Conservation (phyloP, 805 yeast genomes). For the Myxozyma kluyveri region DNA sequence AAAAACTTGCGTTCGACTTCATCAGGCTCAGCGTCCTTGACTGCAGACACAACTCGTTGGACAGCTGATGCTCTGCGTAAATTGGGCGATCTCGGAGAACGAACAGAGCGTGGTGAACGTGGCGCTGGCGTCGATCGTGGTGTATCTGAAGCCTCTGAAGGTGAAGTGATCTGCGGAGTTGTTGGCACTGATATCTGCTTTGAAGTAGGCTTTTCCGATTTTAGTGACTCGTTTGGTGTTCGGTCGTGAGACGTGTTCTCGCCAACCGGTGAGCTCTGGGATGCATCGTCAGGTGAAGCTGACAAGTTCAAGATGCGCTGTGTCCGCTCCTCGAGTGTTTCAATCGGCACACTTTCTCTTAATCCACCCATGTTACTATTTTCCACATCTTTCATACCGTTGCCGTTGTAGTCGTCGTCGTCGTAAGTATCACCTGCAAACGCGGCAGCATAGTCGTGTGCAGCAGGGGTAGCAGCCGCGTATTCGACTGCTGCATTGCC, state of each 20-base stretch:
- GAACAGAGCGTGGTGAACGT: slow-evolving; percentile 2
- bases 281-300: background rate
- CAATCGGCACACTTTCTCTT: background rate
- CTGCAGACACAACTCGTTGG: background rate
- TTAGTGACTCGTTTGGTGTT: too few species aligned
- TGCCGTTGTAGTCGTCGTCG: background rate
- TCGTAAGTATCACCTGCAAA: background rate
- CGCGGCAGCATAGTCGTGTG: background rate
- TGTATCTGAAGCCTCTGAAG: background rate
- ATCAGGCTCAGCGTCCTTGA: background rate
- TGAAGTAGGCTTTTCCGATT: too few species aligned
- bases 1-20: slow-evolving; percentile 26
- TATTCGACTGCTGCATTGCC: background rate
- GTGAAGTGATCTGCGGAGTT: background rate
- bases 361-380: background rate
- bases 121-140: background rate
- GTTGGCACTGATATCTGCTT: background rate
- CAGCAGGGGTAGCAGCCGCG: background rate
- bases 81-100: slow-evolving; percentile 3
- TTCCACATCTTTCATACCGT: background rate
- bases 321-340: background rate
- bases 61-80: slow-evolving; percentile 1
- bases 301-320: background rate
- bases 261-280: background rate
- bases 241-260: background rate